These are phyloP conservation scores for Aaosphaeria arxii DNA, from an alignment of 2,329 filamentous ascomycete genomes.

Conservation along the genomic window DNA sequence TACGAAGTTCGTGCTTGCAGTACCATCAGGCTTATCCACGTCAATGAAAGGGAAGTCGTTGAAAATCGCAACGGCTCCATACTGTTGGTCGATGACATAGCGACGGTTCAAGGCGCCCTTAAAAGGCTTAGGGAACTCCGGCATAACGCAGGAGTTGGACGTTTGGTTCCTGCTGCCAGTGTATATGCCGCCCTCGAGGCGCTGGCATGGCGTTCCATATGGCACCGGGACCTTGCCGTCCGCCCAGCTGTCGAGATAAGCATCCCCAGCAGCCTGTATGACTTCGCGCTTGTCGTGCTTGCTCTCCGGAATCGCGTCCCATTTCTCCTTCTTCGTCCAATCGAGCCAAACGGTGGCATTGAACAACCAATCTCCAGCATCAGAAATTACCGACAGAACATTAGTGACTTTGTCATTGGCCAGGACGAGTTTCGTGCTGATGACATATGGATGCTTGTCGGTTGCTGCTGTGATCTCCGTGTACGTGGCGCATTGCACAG, in stretches of 20 bases:
- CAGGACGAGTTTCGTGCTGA: slow-evolving; percentile 14
- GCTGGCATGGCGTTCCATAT: slow-evolving; percentile 23
- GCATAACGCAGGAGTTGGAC: slow-evolving; percentile 19
- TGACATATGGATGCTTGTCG: slow-evolving; percentile 16
- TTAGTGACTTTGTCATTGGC: slow-evolving; percentile 11
- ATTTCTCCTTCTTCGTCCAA: slow-evolving; percentile 12
- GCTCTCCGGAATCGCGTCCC: slow-evolving; percentile 11
- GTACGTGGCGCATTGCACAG: slow-evolving; percentile 16
- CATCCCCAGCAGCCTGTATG: slow-evolving; percentile 21
- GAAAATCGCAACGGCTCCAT: slow-evolving; percentile 18
- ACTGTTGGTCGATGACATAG: slow-evolving; percentile 22
- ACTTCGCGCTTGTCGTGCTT: slow-evolving; percentile 11
- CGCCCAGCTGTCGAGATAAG: slow-evolving; percentile 22
- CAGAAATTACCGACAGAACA: slow-evolving; percentile 18
- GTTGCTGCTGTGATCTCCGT: slow-evolving; percentile 16
- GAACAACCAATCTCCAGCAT: slow-evolving; percentile 22
- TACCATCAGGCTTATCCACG: slow-evolving; percentile 18
- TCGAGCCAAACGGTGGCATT: slow-evolving; percentile 13
- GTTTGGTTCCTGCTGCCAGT: slow-evolving; percentile 12
- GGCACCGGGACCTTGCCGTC: slow-evolving; percentile 19
- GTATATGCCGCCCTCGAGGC: slow-evolving; percentile 24
- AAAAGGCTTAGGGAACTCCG: slow-evolving; percentile 20
- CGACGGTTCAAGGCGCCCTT: slow-evolving; percentile 11
- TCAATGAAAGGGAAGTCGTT: slow-evolving; percentile 28
- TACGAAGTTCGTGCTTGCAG: slow-evolving; percentile 18